Evolutionary conservation across 1,139 yeast genomes (phyloP).

Genomic region (Zygoascus meyerae): DNA sequence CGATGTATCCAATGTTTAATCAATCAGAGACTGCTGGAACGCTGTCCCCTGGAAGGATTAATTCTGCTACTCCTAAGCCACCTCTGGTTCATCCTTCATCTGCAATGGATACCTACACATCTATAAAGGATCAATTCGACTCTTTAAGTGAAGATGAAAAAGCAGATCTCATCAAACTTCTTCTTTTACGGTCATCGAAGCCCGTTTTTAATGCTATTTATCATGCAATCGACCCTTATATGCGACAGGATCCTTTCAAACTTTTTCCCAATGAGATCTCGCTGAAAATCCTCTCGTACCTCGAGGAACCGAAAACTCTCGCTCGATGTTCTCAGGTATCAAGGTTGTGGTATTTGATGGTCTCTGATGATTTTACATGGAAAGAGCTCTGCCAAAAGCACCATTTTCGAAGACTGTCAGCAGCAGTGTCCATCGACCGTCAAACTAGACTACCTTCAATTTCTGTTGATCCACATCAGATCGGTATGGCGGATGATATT

Average conservation of each 20-base stretch:
- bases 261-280: constrained; percentile 81
- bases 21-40: too few relatives aligned
- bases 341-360: constrained; percentile 36
- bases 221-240: constrained; percentile 67
- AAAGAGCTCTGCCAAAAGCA: constrained; percentile 37
- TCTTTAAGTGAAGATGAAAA: constrained; percentile 20
- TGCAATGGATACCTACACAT: too few relatives aligned
- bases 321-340: constrained; percentile 43
- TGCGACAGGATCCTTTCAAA: constrained; percentile 80
- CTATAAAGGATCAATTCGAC: constrained; percentile 11
- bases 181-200: constrained; percentile 35
- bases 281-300: constrained; percentile 72
- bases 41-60: too few relatives aligned
- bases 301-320: constrained; percentile 49
- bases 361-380: constrained; percentile 41
- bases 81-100: not conserved
- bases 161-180: constrained; percentile 23
- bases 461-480: constrained; percentile 7
- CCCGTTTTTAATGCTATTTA: constrained; percentile 66
- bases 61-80: not conserved
- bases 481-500: constrained; percentile 21
- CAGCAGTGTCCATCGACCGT: constrained; percentile 29
- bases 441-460: constrained; percentile 12
- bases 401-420: constrained; percentile 36
- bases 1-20: not conserved